Base-by-base conservation (phyloP, 305 asterid species). In the Fraxinus dipetala region DNA sequence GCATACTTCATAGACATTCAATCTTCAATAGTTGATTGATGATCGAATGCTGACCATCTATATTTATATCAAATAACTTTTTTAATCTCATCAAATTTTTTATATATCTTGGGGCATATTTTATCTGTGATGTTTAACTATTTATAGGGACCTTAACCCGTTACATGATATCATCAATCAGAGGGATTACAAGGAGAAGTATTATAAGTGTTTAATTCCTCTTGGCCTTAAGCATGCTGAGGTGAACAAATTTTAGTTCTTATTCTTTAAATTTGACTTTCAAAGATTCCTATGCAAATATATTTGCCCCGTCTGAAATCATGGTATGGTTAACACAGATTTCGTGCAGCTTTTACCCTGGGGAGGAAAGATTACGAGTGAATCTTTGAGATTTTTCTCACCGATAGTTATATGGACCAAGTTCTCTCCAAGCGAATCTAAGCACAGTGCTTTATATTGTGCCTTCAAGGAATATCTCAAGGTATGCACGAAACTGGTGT, bases 341-440 rank as follows among this genome's bases (percentile, higher is more conserved):
- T 88, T 90, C 87, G 78, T 92, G 97, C 98, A 95, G 98, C 97
- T 93, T 87, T 92, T 95, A 79, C 99, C 99, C 20, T 95, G 99
- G 99, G 99, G 99, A 80, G 99, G 99, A 82, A 95, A 92, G 90
- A 86, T 95, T 78, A 95, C 98, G 10, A 56, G 93, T 5, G 99
- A 95, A 79, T 95, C 99, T 10, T 78, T 95, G 85, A 91, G 86
- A 56, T 95, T 94, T 83, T 95, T 95, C 89, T 95, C 99, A 34
- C 99, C 99, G 5, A 89, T 95, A 72, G 95, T 94, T 76, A 85
- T 95, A 85, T 95, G 98, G 99, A 88, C 96, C 80, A 93, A 88
- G 89, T 95, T 92, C 84, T 80, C 95, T 82, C 83, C 97, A 11
- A 83, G 89, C 84, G 84, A 85, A 75, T 76, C 89, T 82, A 92